A percentile compares a stretch with the other conserved stretches of the same genome.
Evolutionary conservation across 345 rosid genomes (phyloP).

Genomic region (Brassica incana): DNA sequence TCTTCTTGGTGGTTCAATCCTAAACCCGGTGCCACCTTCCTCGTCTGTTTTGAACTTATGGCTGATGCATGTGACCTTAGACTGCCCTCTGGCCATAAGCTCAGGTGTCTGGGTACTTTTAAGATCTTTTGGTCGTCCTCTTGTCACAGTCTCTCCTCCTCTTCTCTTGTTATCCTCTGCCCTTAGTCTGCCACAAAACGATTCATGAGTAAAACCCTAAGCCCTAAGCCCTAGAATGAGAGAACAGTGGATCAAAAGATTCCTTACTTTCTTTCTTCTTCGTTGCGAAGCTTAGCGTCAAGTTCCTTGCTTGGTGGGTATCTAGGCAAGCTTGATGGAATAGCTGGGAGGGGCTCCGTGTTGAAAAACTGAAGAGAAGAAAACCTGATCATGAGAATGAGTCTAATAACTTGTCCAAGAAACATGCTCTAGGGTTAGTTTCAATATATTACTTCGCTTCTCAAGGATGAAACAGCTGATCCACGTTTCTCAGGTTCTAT

Average conservation of each 20-base stretch:
- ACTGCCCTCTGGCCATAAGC: slow-evolving; percentile 56
- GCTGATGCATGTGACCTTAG: slow-evolving; percentile 47
- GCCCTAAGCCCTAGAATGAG: background rate
- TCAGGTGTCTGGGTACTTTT: slow-evolving; percentile 58
- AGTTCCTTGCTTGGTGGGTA: slow-evolving; percentile 82
- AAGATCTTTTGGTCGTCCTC: slow-evolving; percentile 48
- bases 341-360: slow-evolving; percentile 64
- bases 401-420: background rate
- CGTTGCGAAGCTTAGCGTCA: slow-evolving; percentile 61
- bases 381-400: slow-evolving; percentile 17
- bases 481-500: slow-evolving; percentile 72
- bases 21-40: slow-evolving; percentile 52
- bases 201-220: background rate
- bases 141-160: slow-evolving; percentile 72
- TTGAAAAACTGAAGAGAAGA: slow-evolving; percentile 55
- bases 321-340: slow-evolving; percentile 63
- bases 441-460: slow-evolving; percentile 48
- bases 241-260: background rate
- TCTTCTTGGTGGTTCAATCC: slow-evolving; percentile 52
- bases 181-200: slow-evolving; percentile 49
- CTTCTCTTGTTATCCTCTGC: slow-evolving; percentile 59
- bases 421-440: background rate
- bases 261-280: slow-evolving; percentile 62
- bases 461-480: slow-evolving; percentile 67
- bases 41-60: slow-evolving; percentile 50